Evolutionary conservation across 257 asterid species (phyloP), one percentile per base, ranked within the genome.

Genomic region (Solanum gandarillasii): DNA sequence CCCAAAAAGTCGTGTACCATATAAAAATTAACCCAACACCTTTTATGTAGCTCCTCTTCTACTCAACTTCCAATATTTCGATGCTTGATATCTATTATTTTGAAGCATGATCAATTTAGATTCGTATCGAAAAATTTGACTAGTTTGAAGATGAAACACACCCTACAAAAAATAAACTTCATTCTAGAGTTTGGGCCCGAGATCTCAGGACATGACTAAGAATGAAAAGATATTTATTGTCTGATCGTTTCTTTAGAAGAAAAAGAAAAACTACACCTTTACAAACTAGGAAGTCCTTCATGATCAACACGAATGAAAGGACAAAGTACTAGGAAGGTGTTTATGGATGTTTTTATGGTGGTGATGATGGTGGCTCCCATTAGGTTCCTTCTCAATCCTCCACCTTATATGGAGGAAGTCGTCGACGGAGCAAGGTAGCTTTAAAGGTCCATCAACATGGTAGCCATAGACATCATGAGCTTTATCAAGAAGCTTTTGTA

Each of bases 401-500:
- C 94, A 92, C 14, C 91, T 89, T 85, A 92, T 91, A 70, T 88
- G 91, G 87, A 90, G 92, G 83, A 92, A 92, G 48, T 92, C 93
- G 2, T 91, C 91, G 52, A 85, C 83, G 5, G 94, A 91, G 72
- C 93, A 92, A 0, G 94, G 92, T 7, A 92, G 87, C 88, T 89
- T 89, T 29, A 92, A 68, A 5, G 90, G 92, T 55, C 94, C 94
- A 20, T 83, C 71, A 73, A 86, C 87, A 36, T 90, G 86, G 88
- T 92, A 92, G 36, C 93, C 94, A 74, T 92, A 92, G 6, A 75
- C 89, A 13, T 92, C 94, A 21, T 62, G 89, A 85, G 94, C 92
- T 68, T 87, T 90, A 7, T 91, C 94, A 7, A 92, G 91, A 84
- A 92, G 92, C 0, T 34, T 48, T 76, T 74, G 90, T 83, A 92